A percentile compares a stretch with the other conserved stretches of the same genome.
phyloP scores from a whole-genome alignment of 805 yeast species.

The Teunomyces barrocoloradensis region DNA sequence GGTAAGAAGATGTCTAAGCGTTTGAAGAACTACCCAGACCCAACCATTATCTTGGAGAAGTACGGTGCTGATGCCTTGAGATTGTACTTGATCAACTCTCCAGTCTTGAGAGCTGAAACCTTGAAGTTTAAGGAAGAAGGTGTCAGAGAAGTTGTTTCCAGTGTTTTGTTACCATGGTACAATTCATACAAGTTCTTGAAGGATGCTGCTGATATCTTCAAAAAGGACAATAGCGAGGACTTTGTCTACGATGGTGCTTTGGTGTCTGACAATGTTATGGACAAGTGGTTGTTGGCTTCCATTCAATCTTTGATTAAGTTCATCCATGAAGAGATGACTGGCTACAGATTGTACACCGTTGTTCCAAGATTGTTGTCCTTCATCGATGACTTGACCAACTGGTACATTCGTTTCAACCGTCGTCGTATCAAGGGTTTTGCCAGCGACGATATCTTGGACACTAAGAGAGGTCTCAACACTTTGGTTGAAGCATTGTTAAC shows the following conservation, averaged over 20 bases:
- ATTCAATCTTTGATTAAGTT: slow-evolving; percentile 84
- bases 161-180: slow-evolving; percentile 98
- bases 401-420: slow-evolving; percentile 98
- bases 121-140: slow-evolving; percentile 98
- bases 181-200: slow-evolving; percentile 95
- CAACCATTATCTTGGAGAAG: slow-evolving; percentile 71
- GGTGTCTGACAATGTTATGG: slow-evolving; percentile 87
- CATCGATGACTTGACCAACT: slow-evolving; percentile 93
- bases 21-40: slow-evolving; percentile 97
- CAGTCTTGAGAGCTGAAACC: slow-evolving; percentile 94
- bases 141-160: slow-evolving; percentile 94
- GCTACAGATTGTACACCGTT: slow-evolving; percentile 90
- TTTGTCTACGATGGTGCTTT: slow-evolving; percentile 69
- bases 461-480: slow-evolving; percentile 84
- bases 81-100: slow-evolving; percentile 93
- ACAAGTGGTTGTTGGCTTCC: slow-evolving; percentile 95
- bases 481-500: slow-evolving; percentile 86
- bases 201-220: slow-evolving; percentile 83
- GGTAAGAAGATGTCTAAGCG: slow-evolving; percentile 99
- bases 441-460: slow-evolving; percentile 80
- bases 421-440: slow-evolving; percentile 87
- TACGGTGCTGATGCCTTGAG: slow-evolving; percentile 99
- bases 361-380: slow-evolving; percentile 87
- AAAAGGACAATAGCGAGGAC: slow-evolving; percentile 68
- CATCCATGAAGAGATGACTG: slow-evolving; percentile 86